Evolutionary conservation across 306 rosid genomes (phyloP).

Genomic region (Betula pendula): DNA sequence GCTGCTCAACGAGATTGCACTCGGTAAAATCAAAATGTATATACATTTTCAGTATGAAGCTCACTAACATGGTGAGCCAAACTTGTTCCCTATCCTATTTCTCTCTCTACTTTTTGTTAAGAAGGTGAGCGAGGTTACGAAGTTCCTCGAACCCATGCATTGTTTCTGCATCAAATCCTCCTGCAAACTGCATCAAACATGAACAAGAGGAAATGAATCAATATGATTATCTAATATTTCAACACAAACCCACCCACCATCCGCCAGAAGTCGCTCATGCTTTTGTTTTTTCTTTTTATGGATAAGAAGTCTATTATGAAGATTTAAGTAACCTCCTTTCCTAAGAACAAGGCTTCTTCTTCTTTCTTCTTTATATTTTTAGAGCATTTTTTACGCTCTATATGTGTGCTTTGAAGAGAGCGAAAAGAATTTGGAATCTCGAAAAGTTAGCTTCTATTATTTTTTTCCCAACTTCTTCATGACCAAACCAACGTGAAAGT

Average conservation of each 20-base stretch:
- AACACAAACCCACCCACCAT: conserved; percentile 1
- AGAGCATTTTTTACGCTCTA: no score
- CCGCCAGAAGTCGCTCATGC: background rate
- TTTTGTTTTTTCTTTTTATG: background rate
- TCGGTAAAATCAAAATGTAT: background rate
- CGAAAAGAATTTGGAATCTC: background rate
- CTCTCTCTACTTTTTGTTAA: conserved; percentile 60
- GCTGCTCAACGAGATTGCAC: conserved; percentile 8
- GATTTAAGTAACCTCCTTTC: background rate
- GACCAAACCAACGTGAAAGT: background rate
- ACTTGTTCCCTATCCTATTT: background rate
- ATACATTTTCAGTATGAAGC: conserved; percentile 16
- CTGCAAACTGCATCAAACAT: conserved; percentile 84
- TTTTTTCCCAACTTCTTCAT: background rate
- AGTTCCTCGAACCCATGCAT: conserved; percentile 96
- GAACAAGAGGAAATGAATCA: conserved; percentile 13
- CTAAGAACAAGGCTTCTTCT: no score
- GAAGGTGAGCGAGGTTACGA: conserved; percentile 85
- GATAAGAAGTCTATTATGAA: no score
- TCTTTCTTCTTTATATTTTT: no score
- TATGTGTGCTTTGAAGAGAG: no score
- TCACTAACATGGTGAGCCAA: conserved; percentile 46
- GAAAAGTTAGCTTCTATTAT: background rate
- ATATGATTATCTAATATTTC: conserved; percentile 1
- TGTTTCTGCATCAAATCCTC: conserved; percentile 98